A percentile compares a stretch with the other conserved stretches of the same genome.
phyloP scores from a whole-genome alignment of 2,329 filamentous ascomycete species.

The Pezicula rhizophila region DNA sequence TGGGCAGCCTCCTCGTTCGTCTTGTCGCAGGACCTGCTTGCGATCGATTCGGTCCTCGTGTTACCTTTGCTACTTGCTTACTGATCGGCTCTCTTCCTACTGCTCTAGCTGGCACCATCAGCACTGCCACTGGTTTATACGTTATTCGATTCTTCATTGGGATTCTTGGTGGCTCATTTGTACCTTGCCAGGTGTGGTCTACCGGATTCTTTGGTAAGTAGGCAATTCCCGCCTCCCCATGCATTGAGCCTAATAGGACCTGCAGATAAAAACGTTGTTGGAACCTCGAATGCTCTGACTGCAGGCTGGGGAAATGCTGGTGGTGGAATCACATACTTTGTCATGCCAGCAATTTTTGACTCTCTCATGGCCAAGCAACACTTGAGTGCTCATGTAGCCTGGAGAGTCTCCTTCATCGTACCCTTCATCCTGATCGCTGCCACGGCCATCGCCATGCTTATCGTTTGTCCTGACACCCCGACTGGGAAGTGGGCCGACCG shows the following conservation, averaged over 20 bases:
- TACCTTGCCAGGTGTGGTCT: slow-evolving; percentile 83
- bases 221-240: slow-evolving; percentile 68
- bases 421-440: slow-evolving; percentile 70
- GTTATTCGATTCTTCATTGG: slow-evolving; percentile 70
- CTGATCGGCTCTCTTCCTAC: slow-evolving; percentile 71
- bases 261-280: slow-evolving; percentile 74
- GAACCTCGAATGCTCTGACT: slow-evolving; percentile 76
- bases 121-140: slow-evolving; percentile 60
- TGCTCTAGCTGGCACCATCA: slow-evolving; percentile 71
- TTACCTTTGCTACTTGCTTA: slow-evolving; percentile 71
- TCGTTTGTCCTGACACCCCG: slow-evolving; percentile 76
- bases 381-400: slow-evolving; percentile 62
- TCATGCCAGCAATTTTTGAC: slow-evolving; percentile 87
- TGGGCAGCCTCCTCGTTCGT: slow-evolving; percentile 57
- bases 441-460: slow-evolving; percentile 61
- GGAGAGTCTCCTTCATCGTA: slow-evolving; percentile 80
- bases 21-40: slow-evolving; percentile 74
- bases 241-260: too few relatives aligned
- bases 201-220: slow-evolving; percentile 63
- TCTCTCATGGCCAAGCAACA: slow-evolving; percentile 57
- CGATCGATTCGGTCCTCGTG: slow-evolving; percentile 72
- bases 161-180: slow-evolving; percentile 68
- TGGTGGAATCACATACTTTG: slow-evolving; percentile 84
- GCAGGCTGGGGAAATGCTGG: slow-evolving; percentile 80
- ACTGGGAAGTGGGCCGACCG: slow-evolving; percentile 77